Percentiles rank a stretch among this genome's conserved stretches.
These are phyloP conservation scores for Fagopyrum tataricum DNA, from an alignment of 148 eudicot species.

Conservation along the genomic window DNA sequence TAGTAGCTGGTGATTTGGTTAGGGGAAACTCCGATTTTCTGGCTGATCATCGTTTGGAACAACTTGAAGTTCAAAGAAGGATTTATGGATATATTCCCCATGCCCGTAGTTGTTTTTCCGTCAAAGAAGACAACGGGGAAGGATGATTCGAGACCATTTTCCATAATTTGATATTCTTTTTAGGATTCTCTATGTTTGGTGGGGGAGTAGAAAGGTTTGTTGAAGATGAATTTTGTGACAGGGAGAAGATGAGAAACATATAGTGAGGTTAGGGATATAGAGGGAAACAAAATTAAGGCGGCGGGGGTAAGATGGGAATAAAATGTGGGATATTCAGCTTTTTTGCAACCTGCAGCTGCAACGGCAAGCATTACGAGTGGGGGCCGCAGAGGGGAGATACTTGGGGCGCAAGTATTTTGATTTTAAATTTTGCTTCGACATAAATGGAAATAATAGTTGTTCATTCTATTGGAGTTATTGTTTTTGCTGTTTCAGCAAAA, in stretches of 20 bases:
- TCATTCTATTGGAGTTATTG: too few species aligned
- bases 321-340: background rate
- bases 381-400: background rate
- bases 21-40: constrained; percentile 53
- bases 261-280: background rate
- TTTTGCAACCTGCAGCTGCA: too few species aligned
- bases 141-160: background rate
- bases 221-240: background rate
- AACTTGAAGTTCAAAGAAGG: constrained; percentile 40
- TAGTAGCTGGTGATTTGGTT: constrained; percentile 60
- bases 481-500: too few species aligned
- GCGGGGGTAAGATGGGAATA: background rate
- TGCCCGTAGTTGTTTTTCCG: constrained; percentile 46
- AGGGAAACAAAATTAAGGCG: background rate
- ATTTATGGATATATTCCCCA: constrained; percentile 37
- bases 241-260: background rate
- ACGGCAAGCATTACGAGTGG: too few species aligned
- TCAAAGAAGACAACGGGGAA: constrained; percentile 55
- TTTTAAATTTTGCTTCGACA: background rate
- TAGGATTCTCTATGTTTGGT: background rate
- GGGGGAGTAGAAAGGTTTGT: background rate
- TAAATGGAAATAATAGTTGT: too few species aligned
- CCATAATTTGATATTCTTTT: background rate
- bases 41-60: constrained; percentile 40
- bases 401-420: constrained; percentile 12